Conservation (phyloP, 108 stramenopile genomes). For the Cylindrotheca fusiformis region DNA sequence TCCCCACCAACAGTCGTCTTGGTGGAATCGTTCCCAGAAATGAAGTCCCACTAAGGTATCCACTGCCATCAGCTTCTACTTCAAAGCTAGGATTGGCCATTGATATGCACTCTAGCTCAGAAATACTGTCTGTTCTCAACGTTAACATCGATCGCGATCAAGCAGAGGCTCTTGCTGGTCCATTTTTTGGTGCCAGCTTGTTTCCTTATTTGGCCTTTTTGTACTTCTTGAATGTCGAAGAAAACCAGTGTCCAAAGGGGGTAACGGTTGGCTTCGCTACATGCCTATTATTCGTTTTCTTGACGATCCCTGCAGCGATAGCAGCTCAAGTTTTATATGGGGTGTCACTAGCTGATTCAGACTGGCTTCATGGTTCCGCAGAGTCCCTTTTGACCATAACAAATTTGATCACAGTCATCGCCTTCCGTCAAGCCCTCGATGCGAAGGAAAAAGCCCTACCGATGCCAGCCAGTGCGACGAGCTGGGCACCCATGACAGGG, state of each 20-base stretch:
- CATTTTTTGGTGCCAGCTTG: slow-evolving; percentile 87
- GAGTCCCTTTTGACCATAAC: slow-evolving; percentile 88
- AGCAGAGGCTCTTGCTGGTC: slow-evolving; percentile 76
- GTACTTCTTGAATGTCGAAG: slow-evolving; percentile 73
- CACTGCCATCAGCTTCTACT: no score
- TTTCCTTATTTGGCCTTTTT: slow-evolving; percentile 93
- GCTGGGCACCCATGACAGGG: slow-evolving; percentile 66
- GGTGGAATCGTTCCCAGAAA: no score
- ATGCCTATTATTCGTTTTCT: slow-evolving; percentile 86
- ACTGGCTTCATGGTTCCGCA: slow-evolving; percentile 92
- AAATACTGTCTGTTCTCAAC: background rate
- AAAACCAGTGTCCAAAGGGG: slow-evolving; percentile 84
- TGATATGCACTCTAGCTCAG: background rate
- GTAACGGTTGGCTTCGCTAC: slow-evolving; percentile 89
- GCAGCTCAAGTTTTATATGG: slow-evolving; percentile 78
- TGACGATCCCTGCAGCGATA: slow-evolving; percentile 93
- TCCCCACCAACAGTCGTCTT: no score
- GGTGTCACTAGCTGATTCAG: slow-evolving; percentile 87
- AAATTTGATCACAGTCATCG: slow-evolving; percentile 83
- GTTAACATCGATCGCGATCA: slow-evolving; percentile 31
- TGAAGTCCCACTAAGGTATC: no score
- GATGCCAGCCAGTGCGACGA: slow-evolving; percentile 54
- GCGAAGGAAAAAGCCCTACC: slow-evolving; percentile 43
- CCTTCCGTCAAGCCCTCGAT: slow-evolving; percentile 76
- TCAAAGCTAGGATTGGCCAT: no score